Evolutionary conservation across 305 asterid genomes (phyloP).

Genomic region (Fraxinus platypoda): DNA sequence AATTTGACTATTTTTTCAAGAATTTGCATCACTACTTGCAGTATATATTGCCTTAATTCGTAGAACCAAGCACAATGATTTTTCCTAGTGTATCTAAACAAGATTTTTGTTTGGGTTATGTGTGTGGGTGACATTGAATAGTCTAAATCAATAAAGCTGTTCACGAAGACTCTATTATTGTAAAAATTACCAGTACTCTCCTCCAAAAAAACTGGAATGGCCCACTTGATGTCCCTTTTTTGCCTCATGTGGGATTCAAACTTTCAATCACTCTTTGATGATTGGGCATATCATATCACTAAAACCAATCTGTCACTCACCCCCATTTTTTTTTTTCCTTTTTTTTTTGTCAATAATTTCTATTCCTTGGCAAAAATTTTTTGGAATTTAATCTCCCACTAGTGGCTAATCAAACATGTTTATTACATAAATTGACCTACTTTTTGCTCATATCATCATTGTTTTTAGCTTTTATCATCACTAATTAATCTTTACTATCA

Average conservation of each 20-base stretch:
- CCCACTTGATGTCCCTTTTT: conserved; percentile 42
- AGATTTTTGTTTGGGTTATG: conserved; percentile 23
- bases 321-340: not conserved
- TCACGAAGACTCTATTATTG: conserved; percentile 49
- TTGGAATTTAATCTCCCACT: conserved; percentile 9
- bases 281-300: conserved; percentile 31
- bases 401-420: conserved; percentile 20
- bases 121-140: conserved; percentile 34
- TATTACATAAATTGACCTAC: conserved; percentile 8
- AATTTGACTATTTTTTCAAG: not conserved
- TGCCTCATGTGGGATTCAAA: conserved; percentile 37
- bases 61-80: not conserved
- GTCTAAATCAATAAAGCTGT: conserved; percentile 52
- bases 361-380: not conserved
- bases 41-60: not conserved
- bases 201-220: conserved; percentile 26
- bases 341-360: conserved; percentile 8
- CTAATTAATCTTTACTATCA: not conserved
- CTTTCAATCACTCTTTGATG: conserved; percentile 46
- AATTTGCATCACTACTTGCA: not conserved
- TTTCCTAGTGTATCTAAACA: conserved; percentile 18
- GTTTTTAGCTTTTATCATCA: not conserved
- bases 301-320: conserved; percentile 23
- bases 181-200: conserved; percentile 19
- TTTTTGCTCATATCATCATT: conserved; percentile 6